Base-by-base conservation (phyloP, 768 basidiomycete genomes). In the Cystofilobasidium macerans region DNA sequence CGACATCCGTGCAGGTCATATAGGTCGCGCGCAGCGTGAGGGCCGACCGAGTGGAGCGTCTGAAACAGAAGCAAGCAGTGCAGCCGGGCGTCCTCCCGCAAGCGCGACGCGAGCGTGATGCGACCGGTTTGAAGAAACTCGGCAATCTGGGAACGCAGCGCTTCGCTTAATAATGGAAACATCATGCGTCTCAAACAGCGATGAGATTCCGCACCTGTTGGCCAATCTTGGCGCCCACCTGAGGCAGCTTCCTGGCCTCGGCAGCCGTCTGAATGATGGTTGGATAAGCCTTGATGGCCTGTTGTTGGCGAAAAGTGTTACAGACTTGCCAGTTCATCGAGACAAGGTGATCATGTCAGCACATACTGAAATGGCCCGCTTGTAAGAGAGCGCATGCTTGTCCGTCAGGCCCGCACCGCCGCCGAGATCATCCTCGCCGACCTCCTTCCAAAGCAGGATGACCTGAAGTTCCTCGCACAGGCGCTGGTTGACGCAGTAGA, bases 1-100 rank as follows among this genome's bases (percentile, higher is more conserved):
- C 87, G 82, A 51, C 88, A 74, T 2, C 86, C 85, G 35, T 47
- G 36, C 48, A 81, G 77, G 36, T 81, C 81, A 73, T 85, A 87
- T 5, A 89, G 78, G 43, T 80, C 77, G 8, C 83, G 81, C 8
- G 89, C 86, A 9, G 81, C 86, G n/a, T 77, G 74, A 0, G 88
- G 79, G 9, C 89, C 89, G 38, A 91, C 84, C 12, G 87, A 85
- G 62, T 91, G 84, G 63, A 91, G 76, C 7, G 81, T 78, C 18
- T 81, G 77, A 71, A 91, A 87, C 0, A 77, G 71, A 9, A 80
- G 80, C 11, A 89, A 79, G 0, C 82, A 75, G 59, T 78, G 75
- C 72, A 82, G 88, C 40, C 86, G 82, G 30, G 78, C 69, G 0
- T 83, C 83, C 8, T 72, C 71, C 8, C 75, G 74, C 13, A 81